Percentiles rank a stretch among this genome's conserved stretches.
Conservation (phyloP, 2,329 filamentous ascomycete genomes). For the Periconia sp. region DNA sequence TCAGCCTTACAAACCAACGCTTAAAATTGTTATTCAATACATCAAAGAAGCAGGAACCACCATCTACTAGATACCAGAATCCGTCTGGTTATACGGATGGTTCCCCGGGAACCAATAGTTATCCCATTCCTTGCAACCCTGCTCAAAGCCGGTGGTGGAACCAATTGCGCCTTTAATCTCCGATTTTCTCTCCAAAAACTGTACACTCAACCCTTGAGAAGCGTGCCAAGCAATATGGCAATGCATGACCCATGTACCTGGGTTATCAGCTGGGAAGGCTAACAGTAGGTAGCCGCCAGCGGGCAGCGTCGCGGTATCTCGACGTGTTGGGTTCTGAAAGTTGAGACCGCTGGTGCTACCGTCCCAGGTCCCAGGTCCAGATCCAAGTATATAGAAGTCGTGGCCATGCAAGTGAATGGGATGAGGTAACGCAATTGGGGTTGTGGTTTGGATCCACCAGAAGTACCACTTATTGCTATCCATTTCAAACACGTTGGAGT, state of each 20-base stretch:
- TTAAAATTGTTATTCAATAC: too few relatives aligned
- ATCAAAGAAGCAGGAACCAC: too few relatives aligned
- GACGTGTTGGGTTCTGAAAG: constrained; percentile 46
- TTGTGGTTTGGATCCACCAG: constrained; percentile 54
- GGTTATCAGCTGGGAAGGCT: constrained; percentile 60
- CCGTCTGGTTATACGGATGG: constrained; percentile 40
- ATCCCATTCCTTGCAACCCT: constrained; percentile 41
- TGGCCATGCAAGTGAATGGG: constrained; percentile 51
- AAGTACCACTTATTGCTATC: constrained; percentile 48
- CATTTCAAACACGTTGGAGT: constrained; percentile 39
- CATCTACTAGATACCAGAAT: constrained; percentile 33
- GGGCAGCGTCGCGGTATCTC: constrained; percentile 48
- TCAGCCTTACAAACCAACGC: too few relatives aligned
- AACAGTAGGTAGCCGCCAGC: constrained; percentile 54
- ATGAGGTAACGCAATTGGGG: constrained; percentile 43
- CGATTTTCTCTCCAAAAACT: constrained; percentile 56
- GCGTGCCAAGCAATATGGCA: constrained; percentile 46
- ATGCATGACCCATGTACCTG: constrained; percentile 51
- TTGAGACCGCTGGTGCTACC: constrained; percentile 37
- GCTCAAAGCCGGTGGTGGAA: constrained; percentile 23
- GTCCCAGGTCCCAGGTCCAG: constrained; percentile 44
- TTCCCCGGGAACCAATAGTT: constrained; percentile 37
- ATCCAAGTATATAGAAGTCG: constrained; percentile 52
- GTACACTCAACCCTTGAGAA: constrained; percentile 53
- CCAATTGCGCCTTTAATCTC: constrained; percentile 31